Evolutionary conservation across 306 rosid species (phyloP), one percentile per base, ranked within the genome.

Genomic region (Castanopsis chinensis): DNA sequence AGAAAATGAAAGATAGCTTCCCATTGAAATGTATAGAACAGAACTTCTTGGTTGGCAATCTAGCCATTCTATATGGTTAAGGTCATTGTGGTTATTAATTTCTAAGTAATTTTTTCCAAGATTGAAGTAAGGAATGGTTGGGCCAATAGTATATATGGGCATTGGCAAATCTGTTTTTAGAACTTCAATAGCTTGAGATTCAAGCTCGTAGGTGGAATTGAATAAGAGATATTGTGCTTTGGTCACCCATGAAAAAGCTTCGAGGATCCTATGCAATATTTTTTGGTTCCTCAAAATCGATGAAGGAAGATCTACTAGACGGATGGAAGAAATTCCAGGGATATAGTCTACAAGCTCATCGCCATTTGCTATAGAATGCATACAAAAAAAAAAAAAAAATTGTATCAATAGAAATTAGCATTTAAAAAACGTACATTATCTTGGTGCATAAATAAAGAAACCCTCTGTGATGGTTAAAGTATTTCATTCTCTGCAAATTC

Each of bases 21-120:
- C 95, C 71, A 45, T 71, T 55, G 91, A 83, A 58, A 88, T 75
- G 85, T 87, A 91, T 77, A 91, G 45, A 43, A 89, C 88, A 10
- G 90, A 88, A 37, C 68, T 32, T 56, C 27, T 7, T 15, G 95
- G 89, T 75, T 88, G 90, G 12, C 3, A 14, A 54, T 87, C 82
- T 19, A 89, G 71, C 92, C 95, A 91, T 0, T 80, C 53, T 7
- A 81, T 4, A 78, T 81, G 79, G 78, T 37, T 75, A n/a, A n/a
- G 20, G 60, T 18, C 37, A 45, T n/a, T 49, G 45, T 9, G 32
- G 55, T 19, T 10, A 57, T 54, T 32, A 18, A 23, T 78, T 1
- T 27, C 7, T 14, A 59, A 4, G 74, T 81, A 43, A 7, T 71
- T 74, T 10, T 67, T 45, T 56, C 18, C 78, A 13, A 57, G 5